Conservation (phyloP, 805 yeast genomes). For the Candida koratica region DNA sequence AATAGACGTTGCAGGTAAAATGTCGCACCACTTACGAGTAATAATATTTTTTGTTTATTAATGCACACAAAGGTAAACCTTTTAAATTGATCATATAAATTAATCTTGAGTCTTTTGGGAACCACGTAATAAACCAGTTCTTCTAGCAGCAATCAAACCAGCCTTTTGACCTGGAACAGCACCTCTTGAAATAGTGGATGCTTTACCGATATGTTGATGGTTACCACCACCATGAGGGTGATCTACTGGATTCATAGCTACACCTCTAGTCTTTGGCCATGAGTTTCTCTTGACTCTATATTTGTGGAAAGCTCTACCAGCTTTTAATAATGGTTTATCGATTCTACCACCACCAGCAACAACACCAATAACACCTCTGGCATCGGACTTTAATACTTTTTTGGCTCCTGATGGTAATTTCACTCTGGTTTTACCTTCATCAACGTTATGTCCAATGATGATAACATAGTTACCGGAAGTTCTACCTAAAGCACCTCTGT, state of each 20-base stretch:
- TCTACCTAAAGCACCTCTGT: conserved; percentile 99
- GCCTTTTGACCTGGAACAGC: conserved; percentile 99
- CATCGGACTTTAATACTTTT: conserved; percentile 91
- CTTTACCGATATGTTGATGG: conserved; percentile 99
- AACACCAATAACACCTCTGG: conserved; percentile 99
- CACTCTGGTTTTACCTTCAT: conserved; percentile 98
- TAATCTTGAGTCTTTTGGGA: conserved; percentile 75
- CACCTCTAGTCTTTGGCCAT: conserved; percentile 99
- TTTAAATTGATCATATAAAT: conserved; percentile 9
- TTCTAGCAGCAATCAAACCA: conserved; percentile 99
- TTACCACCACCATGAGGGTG: conserved; percentile 99
- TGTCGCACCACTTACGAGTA: no score
- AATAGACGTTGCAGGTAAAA: no score
- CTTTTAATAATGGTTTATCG: conserved; percentile 99
- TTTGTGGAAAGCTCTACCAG: conserved; percentile 99
- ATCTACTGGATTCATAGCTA: conserved; percentile 99
- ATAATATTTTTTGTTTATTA: no score
- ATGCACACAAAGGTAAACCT: conserved; percentile 10
- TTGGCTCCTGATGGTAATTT: conserved; percentile 99
- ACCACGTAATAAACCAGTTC: conserved; percentile 99
- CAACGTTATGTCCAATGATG: conserved; percentile 98
- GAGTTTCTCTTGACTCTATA: conserved; percentile 99
- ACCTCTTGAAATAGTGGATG: conserved; percentile 98
- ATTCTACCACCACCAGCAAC: conserved; percentile 99
- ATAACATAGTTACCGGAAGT: conserved; percentile 99